Base-by-base conservation (phyloP, 176 grass and related monocot genomes). In the Cenchrus americanus region DNA sequence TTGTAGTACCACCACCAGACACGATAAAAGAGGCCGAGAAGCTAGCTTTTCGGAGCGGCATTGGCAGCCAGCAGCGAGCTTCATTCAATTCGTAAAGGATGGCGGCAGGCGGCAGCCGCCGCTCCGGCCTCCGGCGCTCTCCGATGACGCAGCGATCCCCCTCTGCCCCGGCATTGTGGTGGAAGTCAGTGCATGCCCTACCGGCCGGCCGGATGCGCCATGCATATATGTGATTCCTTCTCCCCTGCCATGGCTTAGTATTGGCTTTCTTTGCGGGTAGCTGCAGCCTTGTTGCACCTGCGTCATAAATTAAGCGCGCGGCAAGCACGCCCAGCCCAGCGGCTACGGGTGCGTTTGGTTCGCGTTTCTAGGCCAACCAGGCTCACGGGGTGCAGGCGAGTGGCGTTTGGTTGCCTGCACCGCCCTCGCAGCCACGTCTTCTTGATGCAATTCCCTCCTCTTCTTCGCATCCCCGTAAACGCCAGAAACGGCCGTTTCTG, bases 51-150 rank as follows among this genome's bases (percentile, higher is more conserved):
- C 0, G 41, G 40, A 26, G 73, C 14, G 27, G 37, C 34, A 22
- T 30, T 52, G 54, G 21, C 8, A 44, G 43, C 7, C 9, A 44
- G 10, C 32, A 44, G 10, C 32, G 57, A 14, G 75, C 68, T 69
- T 55, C 87, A 81, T 77, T 85, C 4, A 89, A 86, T 85, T 85
- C 77, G 64, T 85, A 85, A 85, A 89, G 87, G 46, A 3, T 76
- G 69, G 47, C 30, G 26, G 43, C 43, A 2, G 15, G n/a, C n/a
- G 5, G 34, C 4, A 19, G 59, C 59, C 8, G 59, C 22, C 22
- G 3, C 55, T 58, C 55, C 53, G 53, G 19, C 53, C 42, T 43
- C 42, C 42, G 42, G 8, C 4, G 8, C 4, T 37, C 34, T 37
- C 34, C 42, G 42, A 43, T 26, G n/a, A 13, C 60, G 10, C 23